Evolutionary conservation across 1,139 yeast species (phyloP).

Genomic region (Suhomyces wounanorum): DNA sequence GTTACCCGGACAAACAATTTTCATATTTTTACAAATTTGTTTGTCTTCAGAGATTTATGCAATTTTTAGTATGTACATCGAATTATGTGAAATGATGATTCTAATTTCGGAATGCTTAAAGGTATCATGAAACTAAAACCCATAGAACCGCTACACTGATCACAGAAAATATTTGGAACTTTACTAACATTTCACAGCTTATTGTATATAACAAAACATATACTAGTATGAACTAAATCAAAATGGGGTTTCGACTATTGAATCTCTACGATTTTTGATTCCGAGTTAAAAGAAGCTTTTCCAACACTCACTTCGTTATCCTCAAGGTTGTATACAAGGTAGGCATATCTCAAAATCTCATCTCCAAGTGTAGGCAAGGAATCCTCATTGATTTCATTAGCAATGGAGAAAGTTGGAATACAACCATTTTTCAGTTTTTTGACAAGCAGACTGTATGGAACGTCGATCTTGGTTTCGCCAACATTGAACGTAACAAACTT

Average conservation of each 20-base stretch:
- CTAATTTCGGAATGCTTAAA: conserved; percentile 15
- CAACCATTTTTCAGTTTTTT: neutral
- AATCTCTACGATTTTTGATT: conserved; percentile 12
- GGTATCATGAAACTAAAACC: conserved; percentile 19
- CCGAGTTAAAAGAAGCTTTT: conserved; percentile 18
- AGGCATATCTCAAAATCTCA: conserved; percentile 24
- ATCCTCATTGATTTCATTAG: neutral
- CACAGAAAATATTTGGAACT: neutral
- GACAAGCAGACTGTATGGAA: conserved; percentile 5
- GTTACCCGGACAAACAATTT: neutral
- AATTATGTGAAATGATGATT: conserved; percentile 19
- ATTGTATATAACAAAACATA: no score
- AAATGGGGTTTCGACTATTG: neutral
- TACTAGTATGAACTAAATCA: no score
- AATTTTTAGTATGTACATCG: neutral
- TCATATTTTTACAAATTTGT: neutral
- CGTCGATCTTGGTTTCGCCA: conserved; percentile 5
- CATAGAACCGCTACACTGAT: conserved; percentile 28
- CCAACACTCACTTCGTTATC: conserved; percentile 22
- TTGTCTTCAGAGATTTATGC: neutral
- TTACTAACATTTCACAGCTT: conserved; percentile 5
- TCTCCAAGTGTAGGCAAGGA: conserved; percentile 19
- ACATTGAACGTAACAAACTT: neutral
- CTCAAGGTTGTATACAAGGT: conserved; percentile 26
- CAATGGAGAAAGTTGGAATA: neutral